Evolutionary conservation across 306 rosid species (phyloP).

Genomic region (Cicer judaicum): DNA sequence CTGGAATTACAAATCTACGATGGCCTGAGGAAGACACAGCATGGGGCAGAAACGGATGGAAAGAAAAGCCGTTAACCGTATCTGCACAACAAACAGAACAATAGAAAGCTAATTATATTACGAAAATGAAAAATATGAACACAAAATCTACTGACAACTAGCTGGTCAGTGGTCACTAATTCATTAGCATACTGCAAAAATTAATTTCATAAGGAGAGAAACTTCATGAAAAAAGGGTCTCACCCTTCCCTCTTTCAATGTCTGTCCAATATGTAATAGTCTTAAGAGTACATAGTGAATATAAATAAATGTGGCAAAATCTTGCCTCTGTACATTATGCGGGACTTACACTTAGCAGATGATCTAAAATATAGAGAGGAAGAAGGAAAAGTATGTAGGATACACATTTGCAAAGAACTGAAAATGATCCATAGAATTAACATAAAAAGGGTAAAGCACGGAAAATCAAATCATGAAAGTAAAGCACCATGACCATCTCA

Average conservation of each 20-base stretch:
- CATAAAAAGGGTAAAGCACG: conserved; percentile 17
- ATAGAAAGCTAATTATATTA: conserved; percentile 33
- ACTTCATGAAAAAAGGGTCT: neutral
- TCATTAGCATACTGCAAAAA: neutral
- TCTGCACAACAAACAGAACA: conserved; percentile 56
- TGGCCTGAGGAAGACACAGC: conserved; percentile 90
- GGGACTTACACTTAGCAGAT: conserved; percentile 31
- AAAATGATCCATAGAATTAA: conserved; percentile 28
- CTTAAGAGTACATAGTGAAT: conserved; percentile 2
- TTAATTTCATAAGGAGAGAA: conserved; percentile 14
- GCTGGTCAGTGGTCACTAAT: conserved; percentile 33
- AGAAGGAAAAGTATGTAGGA: neutral
- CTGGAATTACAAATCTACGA: conserved; percentile 79
- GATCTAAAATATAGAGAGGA: conserved; percentile 4
- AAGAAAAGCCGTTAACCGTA: conserved; percentile 83
- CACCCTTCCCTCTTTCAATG: neutral
- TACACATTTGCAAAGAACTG: conserved; percentile 12
- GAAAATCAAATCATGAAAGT: conserved; percentile 10
- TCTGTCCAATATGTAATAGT: conserved; percentile 18
- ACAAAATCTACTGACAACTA: conserved; percentile 28
- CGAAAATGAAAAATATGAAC: conserved; percentile 7
- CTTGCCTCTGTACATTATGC: neutral
- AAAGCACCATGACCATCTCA: conserved; percentile 26
- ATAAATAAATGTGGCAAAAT: conserved; percentile 6
- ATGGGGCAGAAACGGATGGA: conserved; percentile 90